Percentiles rank a stretch among this genome's conserved stretches.
Conservation (phyloP, 495 filamentous ascomycete species). For the Sporormia fimetaria region DNA sequence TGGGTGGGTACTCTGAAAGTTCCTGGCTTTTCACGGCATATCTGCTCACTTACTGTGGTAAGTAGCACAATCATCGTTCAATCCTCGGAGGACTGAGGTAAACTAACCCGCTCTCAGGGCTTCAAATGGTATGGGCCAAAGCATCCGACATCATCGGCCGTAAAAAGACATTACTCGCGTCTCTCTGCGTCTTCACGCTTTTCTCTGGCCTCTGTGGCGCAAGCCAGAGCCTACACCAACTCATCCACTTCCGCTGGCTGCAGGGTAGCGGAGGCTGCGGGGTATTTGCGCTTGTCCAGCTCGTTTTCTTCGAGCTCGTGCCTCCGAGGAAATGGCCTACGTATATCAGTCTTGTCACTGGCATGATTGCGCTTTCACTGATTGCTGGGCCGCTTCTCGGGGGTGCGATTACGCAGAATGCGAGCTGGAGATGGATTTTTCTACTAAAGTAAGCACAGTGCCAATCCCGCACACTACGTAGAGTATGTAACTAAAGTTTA, state of each 20-base stretch:
- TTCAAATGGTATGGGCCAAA: conserved; percentile 15
- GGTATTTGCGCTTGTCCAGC: conserved; percentile 36
- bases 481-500: background rate
- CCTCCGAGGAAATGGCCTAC: conserved; percentile 32
- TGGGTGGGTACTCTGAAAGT: conserved; percentile 7
- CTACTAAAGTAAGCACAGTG: conserved; percentile 5
- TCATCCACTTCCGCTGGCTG: conserved; percentile 8
- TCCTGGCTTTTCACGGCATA: conserved; percentile 12
- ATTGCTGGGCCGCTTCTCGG: conserved; percentile 38
- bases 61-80: background rate
- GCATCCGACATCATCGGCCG: conserved; percentile 28
- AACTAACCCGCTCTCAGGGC: background rate
- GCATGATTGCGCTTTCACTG: conserved; percentile 29
- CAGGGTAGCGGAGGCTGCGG: conserved; percentile 9
- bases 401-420: conserved; percentile 32
- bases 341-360: conserved; percentile 29
- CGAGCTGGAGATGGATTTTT: conserved; percentile 35
- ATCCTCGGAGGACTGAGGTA: background rate
- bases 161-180: conserved; percentile 27
- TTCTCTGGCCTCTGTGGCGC: conserved; percentile 15
- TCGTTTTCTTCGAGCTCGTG: conserved; percentile 41
- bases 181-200: conserved; percentile 30
- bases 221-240: conserved; percentile 27
- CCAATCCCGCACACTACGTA: too few species aligned
- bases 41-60: conserved; percentile 6